Conservation (phyloP, 179 eudicot genomes). For the Vitellaria paradoxa region DNA sequence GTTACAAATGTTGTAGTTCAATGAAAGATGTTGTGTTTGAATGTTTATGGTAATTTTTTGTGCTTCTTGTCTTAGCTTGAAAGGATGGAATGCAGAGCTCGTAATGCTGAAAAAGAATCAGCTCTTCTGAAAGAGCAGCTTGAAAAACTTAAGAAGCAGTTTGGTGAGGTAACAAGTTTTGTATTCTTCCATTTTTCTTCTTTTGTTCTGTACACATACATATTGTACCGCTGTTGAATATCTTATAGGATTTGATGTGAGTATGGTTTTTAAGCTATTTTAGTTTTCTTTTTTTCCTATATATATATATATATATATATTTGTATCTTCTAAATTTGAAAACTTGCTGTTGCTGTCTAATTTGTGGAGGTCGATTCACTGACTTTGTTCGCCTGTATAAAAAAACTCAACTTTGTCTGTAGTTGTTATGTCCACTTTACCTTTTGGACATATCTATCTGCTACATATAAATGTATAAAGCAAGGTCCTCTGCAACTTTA, state of each 20-base stretch:
- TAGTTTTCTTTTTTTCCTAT: background rate
- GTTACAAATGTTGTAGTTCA: slow-evolving; percentile 25
- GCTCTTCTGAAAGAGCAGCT: slow-evolving; percentile 54
- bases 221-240: slow-evolving; percentile 11
- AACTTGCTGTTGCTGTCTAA: background rate
- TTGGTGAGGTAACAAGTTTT: slow-evolving; percentile 45
- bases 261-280: slow-evolving; percentile 1
- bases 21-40: background rate
- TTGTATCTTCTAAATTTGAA: background rate
- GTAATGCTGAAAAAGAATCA: slow-evolving; percentile 73
- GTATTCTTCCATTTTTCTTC: background rate
- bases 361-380: background rate
- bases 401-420: background rate
- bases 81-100: slow-evolving; percentile 71
- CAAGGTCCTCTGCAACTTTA: background rate
- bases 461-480: background rate
- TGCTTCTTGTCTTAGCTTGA: slow-evolving; percentile 53
- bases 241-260: background rate
- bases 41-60: background rate
- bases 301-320: background rate
- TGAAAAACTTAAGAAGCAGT: slow-evolving; percentile 51
- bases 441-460: background rate
- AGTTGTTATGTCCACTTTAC: background rate
- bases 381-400: background rate
- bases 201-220: background rate